Base-by-base conservation (phyloP, 2,329 filamentous ascomycete species). In the Aspergillus sp. region DNA sequence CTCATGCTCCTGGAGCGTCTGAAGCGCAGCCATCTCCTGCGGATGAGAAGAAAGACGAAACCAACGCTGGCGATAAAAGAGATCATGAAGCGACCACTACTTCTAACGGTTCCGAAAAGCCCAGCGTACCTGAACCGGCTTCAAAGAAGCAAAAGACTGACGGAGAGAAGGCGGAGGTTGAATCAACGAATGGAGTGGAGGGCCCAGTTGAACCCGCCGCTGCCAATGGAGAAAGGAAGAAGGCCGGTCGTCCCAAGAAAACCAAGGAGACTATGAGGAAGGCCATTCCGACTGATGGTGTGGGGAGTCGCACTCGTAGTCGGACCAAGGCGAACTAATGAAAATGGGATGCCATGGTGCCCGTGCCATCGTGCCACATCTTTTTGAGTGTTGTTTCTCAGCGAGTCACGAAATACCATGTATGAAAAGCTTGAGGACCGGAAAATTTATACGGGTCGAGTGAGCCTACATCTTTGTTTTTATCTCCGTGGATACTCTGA, bases 281-380 rank as follows among this genome's bases (percentile, higher is more conserved):
- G 49, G 47, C 54, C 8, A 54, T 65, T 26, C 60, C 67, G 9
- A 59, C 57, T 17, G 67, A 68, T 59, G 68, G 71, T 9, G 65
- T 70, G 53, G 69, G 71, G 32, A 73, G 68, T 54, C 63, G 71
- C 33, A 73, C 71, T 40, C 68, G 71, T 46, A 73, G 69, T 55
- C 69, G 70, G 24, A 69, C 68, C 45, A 68, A 73, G 58, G 58
- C 57, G 38, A 54, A 60, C 16, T 62, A 14, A 22, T 48, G 33
- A 48, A 45, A n/a, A 38, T 38, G 32, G 10, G 20, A 36, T n/a
- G 45, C 13, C 13, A 35, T 36, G 8, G 32, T 19, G 17, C 9
- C 26, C 24, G 45, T 16, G 7, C 13, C 7, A 13, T 47, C 17
- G 20, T 8, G 17, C 32, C 26, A 8, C 35, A n/a, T 30, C n/a